Evolutionary conservation across 306 rosid species (phyloP), one percentile per base, ranked within the genome.

Genomic region (Gastrolobium villosum): DNA sequence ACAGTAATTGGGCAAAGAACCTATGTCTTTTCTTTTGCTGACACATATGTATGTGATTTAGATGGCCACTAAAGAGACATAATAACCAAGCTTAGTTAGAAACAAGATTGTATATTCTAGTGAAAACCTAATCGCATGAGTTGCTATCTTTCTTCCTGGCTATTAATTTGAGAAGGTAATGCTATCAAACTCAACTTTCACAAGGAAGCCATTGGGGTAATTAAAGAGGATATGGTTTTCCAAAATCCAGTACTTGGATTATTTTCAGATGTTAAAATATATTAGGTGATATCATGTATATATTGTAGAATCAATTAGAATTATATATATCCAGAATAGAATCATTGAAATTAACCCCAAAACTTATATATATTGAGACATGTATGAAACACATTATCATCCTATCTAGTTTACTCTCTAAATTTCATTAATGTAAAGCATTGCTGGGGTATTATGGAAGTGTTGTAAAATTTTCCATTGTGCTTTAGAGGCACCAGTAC

Each of bases 121-220:
- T 61, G 43, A n/a, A 53, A 39, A 49, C 50, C 52, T 67, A 43
- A 31, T 5, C 11, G 31, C 14, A 20, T 39, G 48, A 44, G 35
- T 69, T 30, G 46, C 10, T 63, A 15, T 63, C 62, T 77, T 44
- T 28, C 60, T 54, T 37, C 37, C 63, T 49, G 40, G 20, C 63
- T 76, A 30, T 30, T 55, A 52, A 57, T 57, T 57, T 28, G 69
- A 50, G 39, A 59, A 57, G 37, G 68, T 39, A 36, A 5, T 70
- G 15, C 28, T 61, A 14, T 56, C 55, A 14, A 56, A 30, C 28
- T 48, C 50, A 50, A 61, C 66, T 61, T 62, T 34, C 43, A 40
- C 8, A 70, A 6, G 77, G 37, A 49, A 79, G 77, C 20, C 54
- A 70, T 28, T 61, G 68, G 44, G 37, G 13, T 35, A 31, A 62